Base-by-base conservation (phyloP, 2,329 filamentous ascomycete species). In the Exophiala sp. region DNA sequence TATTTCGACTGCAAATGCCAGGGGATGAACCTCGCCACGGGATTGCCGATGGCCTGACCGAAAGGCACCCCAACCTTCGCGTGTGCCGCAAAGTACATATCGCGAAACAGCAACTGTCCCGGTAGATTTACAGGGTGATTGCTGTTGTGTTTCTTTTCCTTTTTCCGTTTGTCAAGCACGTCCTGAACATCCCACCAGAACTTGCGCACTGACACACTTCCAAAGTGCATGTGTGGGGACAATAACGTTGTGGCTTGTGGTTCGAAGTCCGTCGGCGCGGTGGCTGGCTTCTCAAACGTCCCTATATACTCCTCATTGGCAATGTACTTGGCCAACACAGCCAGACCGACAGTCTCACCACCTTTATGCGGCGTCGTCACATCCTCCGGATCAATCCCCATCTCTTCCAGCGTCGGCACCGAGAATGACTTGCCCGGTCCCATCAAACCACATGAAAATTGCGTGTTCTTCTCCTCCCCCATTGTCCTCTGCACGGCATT, bases 11-110 rank as follows among this genome's bases (percentile, higher is more conserved):
- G 87, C 1, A 91, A 71, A 65, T 90, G 86, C 88, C 88, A 91
- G 3, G 87, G 87, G 11, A 91, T 81, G 68, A 91, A 90, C n/a
- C 87, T 79, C 36, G 82, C 86, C 59, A 85, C 72, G 0, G 77
- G 68, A 63, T 91, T 91, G 34, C 80, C 79, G 45, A 80, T 73
- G 1, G 85, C 85, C 63, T 88, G 86, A 1, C 72, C 75, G 62
- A 89, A 91, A 0, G 73, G 63, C 32, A 79, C 75, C 0, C 87
- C 87, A 1, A 90, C 72, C 0, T 81, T 78, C 1, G 87, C 86
- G 66, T 91, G 87, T 0, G 87, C 87, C 11, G 81, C 87, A 62
- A 91, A 91, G 69, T 91, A 91, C 88, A 91, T 91, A 66, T 91
- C 88, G 12, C 88, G 78, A 68, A 91, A 91, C 9, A 90, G 74